These are phyloP conservation scores for Lachancea thermotolerans DNA, from an alignment of 805 yeast genomes.

Conservation along the genomic window DNA sequence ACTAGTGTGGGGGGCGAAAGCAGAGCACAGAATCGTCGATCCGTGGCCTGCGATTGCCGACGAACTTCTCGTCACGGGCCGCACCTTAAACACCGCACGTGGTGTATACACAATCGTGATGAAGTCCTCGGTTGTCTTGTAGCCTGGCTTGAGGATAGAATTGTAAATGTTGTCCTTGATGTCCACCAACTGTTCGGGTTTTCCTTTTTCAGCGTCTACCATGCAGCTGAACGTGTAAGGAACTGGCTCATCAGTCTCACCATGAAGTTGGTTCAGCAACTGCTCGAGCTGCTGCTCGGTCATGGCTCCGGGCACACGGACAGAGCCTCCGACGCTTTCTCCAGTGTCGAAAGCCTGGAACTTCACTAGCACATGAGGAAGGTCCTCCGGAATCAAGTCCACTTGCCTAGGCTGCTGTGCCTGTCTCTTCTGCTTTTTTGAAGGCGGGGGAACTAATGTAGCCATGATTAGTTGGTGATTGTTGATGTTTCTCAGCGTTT, in stretches of 20 bases:
- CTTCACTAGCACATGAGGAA: conserved; percentile 81
- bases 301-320: conserved; percentile 87
- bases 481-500: neutral
- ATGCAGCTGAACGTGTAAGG: conserved; percentile 82
- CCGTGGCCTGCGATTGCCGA: conserved; percentile 96
- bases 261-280: conserved; percentile 71
- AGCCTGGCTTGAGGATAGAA: conserved; percentile 79
- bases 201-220: conserved; percentile 36
- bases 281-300: conserved; percentile 83
- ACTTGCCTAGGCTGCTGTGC: conserved; percentile 80
- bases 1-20: conserved; percentile 86
- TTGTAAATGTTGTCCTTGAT: conserved; percentile 70
- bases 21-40: conserved; percentile 83
- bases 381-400: conserved; percentile 62
- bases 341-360: conserved; percentile 94
- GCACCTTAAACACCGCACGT: conserved; percentile 88
- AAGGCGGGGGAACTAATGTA: conserved; percentile 87
- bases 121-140: conserved; percentile 87
- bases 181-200: conserved; percentile 46
- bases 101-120: conserved; percentile 89
- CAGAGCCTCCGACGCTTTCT: conserved; percentile 71
- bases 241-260: conserved; percentile 69
- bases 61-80: conserved; percentile 81
- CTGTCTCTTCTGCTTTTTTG: conserved; percentile 76
- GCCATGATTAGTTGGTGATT: conserved; percentile 50